Evolutionary conservation across 108 stramenopile species (phyloP).

Genomic region (Pinguiococcus pyrenoidosus): DNA sequence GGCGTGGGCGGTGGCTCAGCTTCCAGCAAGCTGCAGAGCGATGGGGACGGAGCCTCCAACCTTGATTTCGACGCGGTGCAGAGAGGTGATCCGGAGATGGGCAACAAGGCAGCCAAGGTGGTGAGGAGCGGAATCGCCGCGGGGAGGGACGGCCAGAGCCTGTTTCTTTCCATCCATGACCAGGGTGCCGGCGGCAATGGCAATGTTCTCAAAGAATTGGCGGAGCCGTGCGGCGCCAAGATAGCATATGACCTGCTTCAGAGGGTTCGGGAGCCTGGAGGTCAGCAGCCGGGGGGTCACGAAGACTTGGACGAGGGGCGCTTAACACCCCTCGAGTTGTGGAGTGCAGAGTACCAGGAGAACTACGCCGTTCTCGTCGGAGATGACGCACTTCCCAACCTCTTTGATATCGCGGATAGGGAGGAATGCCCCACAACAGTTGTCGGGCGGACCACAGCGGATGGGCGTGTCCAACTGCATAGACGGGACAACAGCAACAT

Average conservation of each 20-base stretch:
- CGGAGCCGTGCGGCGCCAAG: not conserved
- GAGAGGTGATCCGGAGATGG: conserved; percentile 1
- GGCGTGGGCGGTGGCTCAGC: not conserved
- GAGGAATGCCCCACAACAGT: not conserved
- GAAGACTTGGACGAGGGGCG: not conserved
- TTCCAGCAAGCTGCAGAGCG: not conserved
- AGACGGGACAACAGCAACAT: not conserved
- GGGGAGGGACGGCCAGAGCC: no score
- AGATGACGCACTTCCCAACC: not conserved
- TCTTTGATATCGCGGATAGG: not conserved
- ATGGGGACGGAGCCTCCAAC: not conserved
- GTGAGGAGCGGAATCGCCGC: no score
- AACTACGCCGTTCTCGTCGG: not conserved
- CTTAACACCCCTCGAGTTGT: not conserved
- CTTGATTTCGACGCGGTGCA: not conserved
- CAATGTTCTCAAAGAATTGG: conserved; percentile 2
- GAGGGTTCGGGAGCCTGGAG: no score
- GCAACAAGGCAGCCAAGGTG: not conserved
- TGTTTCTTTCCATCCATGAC: not conserved
- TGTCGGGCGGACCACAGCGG: not conserved
- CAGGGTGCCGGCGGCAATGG: conserved; percentile 4
- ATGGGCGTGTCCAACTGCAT: not conserved
- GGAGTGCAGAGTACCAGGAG: conserved; percentile 1
- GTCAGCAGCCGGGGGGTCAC: no score
- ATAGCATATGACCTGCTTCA: not conserved